A percentile compares a stretch with the other conserved stretches of the same genome.
Conservation (phyloP, 225 moss, liverwort and hornwort species). For the Thuidium tamariscinum region DNA sequence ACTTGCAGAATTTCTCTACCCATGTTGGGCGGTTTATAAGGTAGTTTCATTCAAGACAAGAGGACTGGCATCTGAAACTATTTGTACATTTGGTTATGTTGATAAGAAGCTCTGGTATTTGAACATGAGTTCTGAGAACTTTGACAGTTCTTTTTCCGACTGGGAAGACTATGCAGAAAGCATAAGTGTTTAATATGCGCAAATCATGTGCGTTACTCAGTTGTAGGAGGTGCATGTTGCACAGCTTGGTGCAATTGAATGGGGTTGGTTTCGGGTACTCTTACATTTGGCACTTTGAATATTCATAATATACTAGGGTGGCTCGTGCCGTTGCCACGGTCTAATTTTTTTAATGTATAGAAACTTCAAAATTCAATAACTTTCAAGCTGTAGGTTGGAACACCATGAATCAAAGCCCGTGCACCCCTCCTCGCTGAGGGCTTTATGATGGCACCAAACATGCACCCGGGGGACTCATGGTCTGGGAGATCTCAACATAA, state of each 20-base stretch:
- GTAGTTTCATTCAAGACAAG: not conserved
- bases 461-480: too few species aligned
- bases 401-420: too few species aligned
- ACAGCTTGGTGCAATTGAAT: not conserved
- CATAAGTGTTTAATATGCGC: not conserved
- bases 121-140: not conserved
- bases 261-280: not conserved
- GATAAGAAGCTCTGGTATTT: not conserved
- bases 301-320: not conserved
- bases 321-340: too few species aligned
- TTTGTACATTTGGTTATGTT: not conserved
- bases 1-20: not conserved
- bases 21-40: not conserved
- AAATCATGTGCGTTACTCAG: not conserved
- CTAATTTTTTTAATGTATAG: too few species aligned
- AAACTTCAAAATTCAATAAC: too few species aligned
- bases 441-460: too few species aligned
- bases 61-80: not conserved
- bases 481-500: too few species aligned
- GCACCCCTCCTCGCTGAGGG: too few species aligned
- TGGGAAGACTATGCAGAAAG: not conserved
- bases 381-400: too few species aligned
- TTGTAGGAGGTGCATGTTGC: not conserved
- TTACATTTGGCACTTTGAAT: not conserved
- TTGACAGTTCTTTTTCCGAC: not conserved